Conservation (phyloP, 768 basidiomycete genomes). For the Termitomyces sp. region DNA sequence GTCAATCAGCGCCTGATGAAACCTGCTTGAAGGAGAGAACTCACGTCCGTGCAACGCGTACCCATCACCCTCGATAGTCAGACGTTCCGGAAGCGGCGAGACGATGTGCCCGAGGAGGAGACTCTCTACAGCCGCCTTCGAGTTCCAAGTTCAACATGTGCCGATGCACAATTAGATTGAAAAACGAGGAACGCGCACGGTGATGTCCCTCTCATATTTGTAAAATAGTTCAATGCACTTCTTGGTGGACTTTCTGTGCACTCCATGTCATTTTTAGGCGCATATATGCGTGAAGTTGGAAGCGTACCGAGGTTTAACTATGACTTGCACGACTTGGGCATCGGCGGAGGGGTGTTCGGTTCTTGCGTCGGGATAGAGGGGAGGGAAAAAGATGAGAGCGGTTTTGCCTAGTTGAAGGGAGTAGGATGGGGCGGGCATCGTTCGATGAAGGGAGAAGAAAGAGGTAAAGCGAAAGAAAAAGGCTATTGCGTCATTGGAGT, state of each 20-base stretch:
- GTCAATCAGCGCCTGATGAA: neutral
- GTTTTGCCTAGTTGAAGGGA: constrained; percentile 32
- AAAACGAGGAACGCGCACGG: constrained; percentile 23
- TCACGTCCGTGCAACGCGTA: constrained; percentile 31
- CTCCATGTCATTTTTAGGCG: neutral
- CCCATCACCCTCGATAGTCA: constrained; percentile 29
- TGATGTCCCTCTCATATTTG: constrained; percentile 33
- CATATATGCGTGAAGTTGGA: neutral
- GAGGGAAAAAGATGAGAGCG: constrained; percentile 33
- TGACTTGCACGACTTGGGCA: constrained; percentile 31
- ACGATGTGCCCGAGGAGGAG: constrained; percentile 30
- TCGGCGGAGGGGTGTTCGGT: constrained; percentile 6
- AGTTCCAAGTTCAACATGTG: neutral
- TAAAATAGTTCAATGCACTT: constrained; percentile 28
- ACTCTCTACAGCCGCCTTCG: constrained; percentile 34
- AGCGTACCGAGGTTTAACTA: constrained; percentile 28
- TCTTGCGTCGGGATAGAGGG: constrained; percentile 4
- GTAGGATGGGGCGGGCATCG: constrained; percentile 30
- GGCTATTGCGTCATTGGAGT: neutral
- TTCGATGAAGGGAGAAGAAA: neutral
- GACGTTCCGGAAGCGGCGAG: constrained; percentile 24
- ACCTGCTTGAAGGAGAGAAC: constrained; percentile 2
- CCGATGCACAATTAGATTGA: neutral
- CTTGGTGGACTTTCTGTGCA: constrained; percentile 18
- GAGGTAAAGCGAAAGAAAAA: neutral